phyloP scores from a whole-genome alignment of 345 rosid species.

The Syzygium oleosum region DNA sequence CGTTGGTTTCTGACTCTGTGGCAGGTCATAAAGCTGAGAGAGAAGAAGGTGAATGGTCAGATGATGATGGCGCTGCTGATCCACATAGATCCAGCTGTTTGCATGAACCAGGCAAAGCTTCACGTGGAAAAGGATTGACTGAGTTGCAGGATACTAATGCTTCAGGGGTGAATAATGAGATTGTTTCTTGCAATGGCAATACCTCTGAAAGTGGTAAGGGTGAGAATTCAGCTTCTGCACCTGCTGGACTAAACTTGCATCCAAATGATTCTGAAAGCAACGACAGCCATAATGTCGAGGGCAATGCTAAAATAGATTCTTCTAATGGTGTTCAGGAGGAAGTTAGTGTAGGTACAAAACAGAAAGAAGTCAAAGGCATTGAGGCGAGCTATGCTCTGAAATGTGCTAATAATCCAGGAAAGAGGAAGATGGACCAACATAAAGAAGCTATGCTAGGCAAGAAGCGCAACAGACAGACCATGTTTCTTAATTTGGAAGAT shows the following conservation, averaged over 20 bases:
- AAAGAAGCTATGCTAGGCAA: conserved; percentile 98
- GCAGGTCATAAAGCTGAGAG: conserved; percentile 42
- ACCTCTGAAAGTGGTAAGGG: conserved; percentile 15
- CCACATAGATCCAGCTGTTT: conserved; percentile 9
- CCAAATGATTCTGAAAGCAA: conserved; percentile 32
- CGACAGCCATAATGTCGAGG: conserved; percentile 31
- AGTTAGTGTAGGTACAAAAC: conserved; percentile 32
- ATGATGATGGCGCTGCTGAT: conserved; percentile 48
- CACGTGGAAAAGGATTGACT: conserved; percentile 18
- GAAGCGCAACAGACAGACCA: conserved; percentile 88
- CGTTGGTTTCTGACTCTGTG: conserved; percentile 17
- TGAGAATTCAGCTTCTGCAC: conserved; percentile 17
- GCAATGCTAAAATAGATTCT: conserved; percentile 27
- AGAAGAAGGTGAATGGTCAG: conserved; percentile 99
- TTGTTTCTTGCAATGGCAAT: conserved; percentile 12
- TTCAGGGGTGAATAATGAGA: conserved; percentile 8
- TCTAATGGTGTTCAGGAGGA: conserved; percentile 40
- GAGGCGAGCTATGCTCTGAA: conserved; percentile 77
- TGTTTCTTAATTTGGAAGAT: conserved; percentile 88
- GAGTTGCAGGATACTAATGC: conserved; percentile 20
- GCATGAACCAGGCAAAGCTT: conserved; percentile 26
- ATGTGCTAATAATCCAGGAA: conserved; percentile 55
- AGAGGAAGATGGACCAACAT: conserved; percentile 86
- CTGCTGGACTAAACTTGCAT: conserved; percentile 25
- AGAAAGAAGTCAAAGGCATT: conserved; percentile 69